Base-by-base conservation (phyloP, 2,329 filamentous ascomycete species). In the Atkinsonella hypoxylon region DNA sequence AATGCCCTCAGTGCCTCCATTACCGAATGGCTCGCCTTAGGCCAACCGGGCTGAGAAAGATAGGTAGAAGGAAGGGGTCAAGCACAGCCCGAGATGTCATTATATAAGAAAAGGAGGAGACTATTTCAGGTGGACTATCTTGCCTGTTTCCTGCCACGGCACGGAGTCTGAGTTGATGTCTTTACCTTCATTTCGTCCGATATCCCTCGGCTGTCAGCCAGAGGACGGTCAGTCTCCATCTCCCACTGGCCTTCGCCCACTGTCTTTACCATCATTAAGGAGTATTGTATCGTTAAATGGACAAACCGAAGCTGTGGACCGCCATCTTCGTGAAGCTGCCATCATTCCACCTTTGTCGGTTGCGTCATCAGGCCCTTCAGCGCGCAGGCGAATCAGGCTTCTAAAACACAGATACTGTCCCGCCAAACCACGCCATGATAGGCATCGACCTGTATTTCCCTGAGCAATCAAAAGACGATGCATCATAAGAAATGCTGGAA, bases 1-100 rank as follows among this genome's bases (percentile, higher is more conserved):
- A 10, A 61, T 66, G 49, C 69, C 70, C 17, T 62, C 69, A 42
- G 61, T 73, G 45, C 76, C 76, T n/a, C 61, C 66, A 42, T 55
- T 78, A 47, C 73, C 75, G 31, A 69, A 70, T 53, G 66, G 67
- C 13, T 55, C 58, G 48, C 58, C 63, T 48, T 68, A 62, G 55
- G 44, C 31, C 17, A 32, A 22, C 36, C 4, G 40, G 17, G 36
- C 26, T 34, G 38, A 41, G n/a, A 26, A 31, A n/a, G n/a, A 17
- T 11, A 1, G 13, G 38, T 8, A 31, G 18, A 31, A 47, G 20
- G 47, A 30, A 36, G n/a, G 31, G 38, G 13, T 45, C 41, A 30
- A 43, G 36, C 32, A 47, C 13, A 38, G n/a, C 13, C 17, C 42
- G 17, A 11, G 18, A 38, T 38, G 20, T 13, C 15, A 38, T 39